phyloP scores from a whole-genome alignment of 169 alveolate genomes.

The Besnoitia besnoiti region DNA sequence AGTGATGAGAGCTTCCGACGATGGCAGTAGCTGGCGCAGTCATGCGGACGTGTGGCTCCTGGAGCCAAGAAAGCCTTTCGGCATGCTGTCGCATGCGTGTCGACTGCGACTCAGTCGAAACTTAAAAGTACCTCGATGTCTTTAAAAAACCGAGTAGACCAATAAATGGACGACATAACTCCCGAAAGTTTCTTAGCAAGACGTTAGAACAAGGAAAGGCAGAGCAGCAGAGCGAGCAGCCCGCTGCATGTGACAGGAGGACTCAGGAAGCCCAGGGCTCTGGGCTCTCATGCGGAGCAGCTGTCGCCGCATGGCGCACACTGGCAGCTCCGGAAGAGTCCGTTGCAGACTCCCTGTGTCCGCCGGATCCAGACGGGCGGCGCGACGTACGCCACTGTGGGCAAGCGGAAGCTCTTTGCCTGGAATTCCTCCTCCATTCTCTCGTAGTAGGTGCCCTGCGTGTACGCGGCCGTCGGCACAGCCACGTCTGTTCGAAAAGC shows the following conservation, averaged over 20 bases:
- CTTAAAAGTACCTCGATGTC: no score
- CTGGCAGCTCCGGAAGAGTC: neutral
- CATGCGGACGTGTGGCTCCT: no score
- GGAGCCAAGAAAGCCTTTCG: no score
- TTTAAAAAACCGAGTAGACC: neutral
- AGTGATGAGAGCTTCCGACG: no score
- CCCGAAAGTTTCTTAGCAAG: neutral
- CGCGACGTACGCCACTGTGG: conserved; percentile 35
- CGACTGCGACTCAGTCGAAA: no score
- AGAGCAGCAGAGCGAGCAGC: neutral
- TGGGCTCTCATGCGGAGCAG: neutral
- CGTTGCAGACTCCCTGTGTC: conserved; percentile 4
- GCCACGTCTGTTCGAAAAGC: conserved; percentile 29
- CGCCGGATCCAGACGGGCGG: conserved; percentile 42
- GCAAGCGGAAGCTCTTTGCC: neutral
- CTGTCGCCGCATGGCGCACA: neutral
- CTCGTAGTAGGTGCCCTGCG: conserved; percentile 40
- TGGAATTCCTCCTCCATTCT: neutral
- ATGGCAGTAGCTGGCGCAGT: no score
- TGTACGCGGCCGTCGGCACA: conserved; percentile 32
- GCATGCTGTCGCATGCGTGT: no score
- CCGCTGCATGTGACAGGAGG: neutral
- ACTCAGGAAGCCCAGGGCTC: neutral
- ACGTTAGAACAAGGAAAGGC: neutral
- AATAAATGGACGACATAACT: neutral